Base-by-base conservation (phyloP, 306 rosid species). In the Pueraria montana region DNA sequence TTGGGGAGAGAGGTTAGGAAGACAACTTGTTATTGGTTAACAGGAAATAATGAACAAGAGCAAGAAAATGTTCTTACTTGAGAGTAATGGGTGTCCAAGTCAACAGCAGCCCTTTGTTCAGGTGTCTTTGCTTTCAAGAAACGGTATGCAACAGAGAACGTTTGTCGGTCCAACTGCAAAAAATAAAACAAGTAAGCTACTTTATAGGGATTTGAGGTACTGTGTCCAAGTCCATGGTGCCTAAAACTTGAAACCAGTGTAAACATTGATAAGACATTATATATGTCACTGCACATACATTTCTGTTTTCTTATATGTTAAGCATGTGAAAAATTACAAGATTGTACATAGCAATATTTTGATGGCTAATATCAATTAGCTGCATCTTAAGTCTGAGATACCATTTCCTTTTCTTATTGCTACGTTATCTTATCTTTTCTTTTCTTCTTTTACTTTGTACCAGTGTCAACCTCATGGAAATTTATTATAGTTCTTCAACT, bases 61-160 rank as follows among this genome's bases (percentile, higher is more conserved):
- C 64, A 40, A 64, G 68, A 84, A 59, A 30, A 77, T 5, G 20
- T 69, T 67, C 27, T 61, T 49, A 96, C 99, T 91, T 86, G 87
- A 14, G 99, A 92, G 83, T 96, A 96, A 87, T 96, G 99, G 32
- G 97, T 94, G 84, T 96, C 99, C 90, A 96, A 92, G 86, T 96
- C 99, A 70, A 96, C 99, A 84, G 91, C 97, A 38, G 99, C 98
- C 78, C 99, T 89, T 82, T 92, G 91, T 79, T 92, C 98, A 49
- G 99, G 97, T 86, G 98, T 92, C 87, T 94, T 96, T 52, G 99
- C 98, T 88, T 72, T 90, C 63, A 94, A 80, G 89, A 96, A 96
- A 68, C 98, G 92, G 81, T 87, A 75, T 82, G 97, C 99, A 80
- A 96, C 87, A 0, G 93, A 89, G 32, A 96, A 26, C 13, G 92